Conservation (phyloP, 306 rosid species). For the Vicia faba region DNA sequence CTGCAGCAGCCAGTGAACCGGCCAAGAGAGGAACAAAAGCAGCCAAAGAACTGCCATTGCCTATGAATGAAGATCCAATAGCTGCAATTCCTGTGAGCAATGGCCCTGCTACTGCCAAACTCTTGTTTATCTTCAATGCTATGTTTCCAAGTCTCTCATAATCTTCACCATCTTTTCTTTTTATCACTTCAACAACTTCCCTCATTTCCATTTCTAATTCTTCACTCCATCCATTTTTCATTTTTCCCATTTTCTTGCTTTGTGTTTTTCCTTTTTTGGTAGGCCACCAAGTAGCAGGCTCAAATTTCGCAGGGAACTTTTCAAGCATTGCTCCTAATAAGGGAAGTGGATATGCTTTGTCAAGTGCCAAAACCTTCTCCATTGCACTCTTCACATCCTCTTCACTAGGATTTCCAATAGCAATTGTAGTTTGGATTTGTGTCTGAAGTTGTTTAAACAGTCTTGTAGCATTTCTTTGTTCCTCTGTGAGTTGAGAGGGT, state of each 20-base stretch:
- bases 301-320: constrained; percentile 59
- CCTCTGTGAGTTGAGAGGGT: constrained; percentile 85
- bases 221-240: constrained; percentile 61
- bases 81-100: constrained; percentile 72
- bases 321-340: constrained; percentile 75
- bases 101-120: constrained; percentile 69
- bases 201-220: constrained; percentile 58
- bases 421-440: constrained; percentile 48
- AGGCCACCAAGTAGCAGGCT: constrained; percentile 90
- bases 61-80: constrained; percentile 49
- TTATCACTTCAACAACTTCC: constrained; percentile 55
- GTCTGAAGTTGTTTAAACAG: constrained; percentile 54
- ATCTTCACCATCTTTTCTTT: constrained; percentile 62
- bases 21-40: constrained; percentile 52
- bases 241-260: not conserved
- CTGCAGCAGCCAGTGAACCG: constrained; percentile 54
- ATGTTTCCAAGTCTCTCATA: constrained; percentile 69
- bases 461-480: constrained; percentile 72
- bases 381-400: constrained; percentile 51
- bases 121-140: constrained; percentile 59
- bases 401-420: constrained; percentile 37
- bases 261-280: not conserved
- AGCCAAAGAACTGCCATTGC: constrained; percentile 34
- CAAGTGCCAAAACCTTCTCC: constrained; percentile 65
- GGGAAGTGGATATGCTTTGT: constrained; percentile 83